These are phyloP conservation scores for Claviceps paspali DNA, from an alignment of 2,329 filamentous ascomycete genomes.

Conservation along the genomic window DNA sequence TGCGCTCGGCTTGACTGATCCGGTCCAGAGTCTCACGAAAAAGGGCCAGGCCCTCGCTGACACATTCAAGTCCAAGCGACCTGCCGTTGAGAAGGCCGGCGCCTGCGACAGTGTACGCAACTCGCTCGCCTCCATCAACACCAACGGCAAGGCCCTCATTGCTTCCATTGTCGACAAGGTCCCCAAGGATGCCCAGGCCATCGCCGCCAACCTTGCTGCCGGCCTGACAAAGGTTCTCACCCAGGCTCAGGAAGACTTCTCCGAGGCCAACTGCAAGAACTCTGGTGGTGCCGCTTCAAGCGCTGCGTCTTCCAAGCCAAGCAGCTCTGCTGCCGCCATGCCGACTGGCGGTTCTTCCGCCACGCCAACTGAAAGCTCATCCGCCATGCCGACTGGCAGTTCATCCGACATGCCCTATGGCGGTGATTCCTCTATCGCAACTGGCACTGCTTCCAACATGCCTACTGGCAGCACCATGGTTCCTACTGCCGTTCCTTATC, in stretches of 20 bases:
- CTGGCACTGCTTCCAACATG: not conserved
- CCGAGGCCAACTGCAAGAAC: slow-evolving; percentile 16
- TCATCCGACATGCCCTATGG: too few relatives aligned
- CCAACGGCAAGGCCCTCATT: slow-evolving; percentile 14
- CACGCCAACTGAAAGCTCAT: too few relatives aligned
- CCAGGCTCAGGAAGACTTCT: slow-evolving; percentile 13
- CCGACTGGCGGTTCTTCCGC: too few relatives aligned
- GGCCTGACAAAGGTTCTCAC: slow-evolving; percentile 12
- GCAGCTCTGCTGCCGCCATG: not conserved
- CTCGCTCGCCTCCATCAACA: slow-evolving; percentile 12
- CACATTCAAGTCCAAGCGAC: slow-evolving; percentile 14
- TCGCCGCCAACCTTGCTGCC: slow-evolving; percentile 13
- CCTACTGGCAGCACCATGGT: slow-evolving; percentile 1
- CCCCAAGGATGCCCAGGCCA: slow-evolving; percentile 13
- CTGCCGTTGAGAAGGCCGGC: slow-evolving; percentile 13
- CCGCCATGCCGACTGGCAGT: too few relatives aligned
- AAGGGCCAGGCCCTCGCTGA: slow-evolving; percentile 12
- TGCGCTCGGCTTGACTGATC: slow-evolving; percentile 8
- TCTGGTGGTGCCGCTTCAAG: slow-evolving; percentile 1
- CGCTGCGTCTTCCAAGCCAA: not conserved
- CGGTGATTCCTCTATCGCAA: not conserved
- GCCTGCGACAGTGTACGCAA: slow-evolving; percentile 13
- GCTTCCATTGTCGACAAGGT: slow-evolving; percentile 16
- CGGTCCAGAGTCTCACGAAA: slow-evolving; percentile 11
- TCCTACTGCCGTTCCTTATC: slow-evolving; percentile 3